Evolutionary conservation across 768 basidiomycete species (phyloP), one percentile per base, ranked within the genome.

Genomic region (Tubosaeta sp.): DNA sequence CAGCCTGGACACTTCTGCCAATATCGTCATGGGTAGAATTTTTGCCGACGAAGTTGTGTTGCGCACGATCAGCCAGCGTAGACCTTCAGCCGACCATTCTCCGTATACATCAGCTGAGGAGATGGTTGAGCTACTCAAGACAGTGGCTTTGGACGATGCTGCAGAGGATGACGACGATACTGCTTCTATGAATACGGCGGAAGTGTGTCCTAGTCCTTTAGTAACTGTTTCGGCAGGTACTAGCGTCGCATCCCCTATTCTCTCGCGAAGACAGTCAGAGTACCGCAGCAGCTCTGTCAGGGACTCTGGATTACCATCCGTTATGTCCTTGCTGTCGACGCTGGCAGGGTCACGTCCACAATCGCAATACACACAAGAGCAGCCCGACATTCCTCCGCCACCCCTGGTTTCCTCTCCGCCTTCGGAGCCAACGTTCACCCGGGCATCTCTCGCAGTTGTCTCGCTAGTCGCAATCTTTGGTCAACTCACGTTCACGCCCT

Each of bases 401-500:
- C 56, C 62, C 3, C 46, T 60, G 3, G 58, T 67, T 46, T 48
- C 65, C 19, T 61, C 66, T 4, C 64, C 65, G 21, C 36, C 59
- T 40, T 56, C 61, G 38, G 63, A 60, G 13, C 60, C 59, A n/a
- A 54, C 57, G 19, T 58, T 74, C 12, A 71, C 80, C 16, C 73
- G 77, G 8, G 75, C 77, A 41, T 76, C 86, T 12, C 75, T 78
- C 2, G 86, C 87, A 11, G 77, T 82, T 18, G 76, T 79, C 10
- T 80, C 84, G 0, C 72, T 92, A 6, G 71, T 88, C 25, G 71
- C 77, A 24, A 75, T 84, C 25, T 92, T 90, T 67, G 76, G 76
- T 53, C 85, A 87, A 59, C 75, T 90, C 24, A 68, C 80, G 1
- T 90, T 90, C 61, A 86, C 86, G 0, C 83, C 86, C 0, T 76